phyloP scores from a whole-genome alignment of 2,329 filamentous ascomycete genomes.

The Cladobotryum protrusum region DNA sequence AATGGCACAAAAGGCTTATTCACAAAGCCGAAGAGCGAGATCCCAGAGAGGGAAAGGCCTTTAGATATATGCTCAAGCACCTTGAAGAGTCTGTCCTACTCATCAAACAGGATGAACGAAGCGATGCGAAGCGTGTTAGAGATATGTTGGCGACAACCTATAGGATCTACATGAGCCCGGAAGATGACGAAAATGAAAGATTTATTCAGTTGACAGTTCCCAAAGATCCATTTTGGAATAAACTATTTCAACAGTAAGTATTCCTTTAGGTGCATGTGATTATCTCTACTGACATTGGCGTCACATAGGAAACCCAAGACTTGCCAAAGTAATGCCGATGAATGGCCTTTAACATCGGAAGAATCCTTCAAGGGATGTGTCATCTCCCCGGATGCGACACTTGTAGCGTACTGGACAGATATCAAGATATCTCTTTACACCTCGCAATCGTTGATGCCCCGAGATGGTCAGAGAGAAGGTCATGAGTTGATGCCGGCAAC shows the following conservation, averaged over 20 bases:
- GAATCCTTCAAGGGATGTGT: slow-evolving; percentile 21
- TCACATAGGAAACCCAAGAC: background rate
- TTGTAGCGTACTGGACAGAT: slow-evolving; percentile 25
- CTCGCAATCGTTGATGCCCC: slow-evolving; percentile 14
- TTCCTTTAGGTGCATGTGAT: background rate
- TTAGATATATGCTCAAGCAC: slow-evolving; percentile 21
- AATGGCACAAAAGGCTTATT: slow-evolving; percentile 15
- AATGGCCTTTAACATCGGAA: slow-evolving; percentile 10
- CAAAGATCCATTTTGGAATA: background rate
- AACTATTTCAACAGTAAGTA: background rate
- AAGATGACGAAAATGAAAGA: background rate
- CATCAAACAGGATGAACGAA: background rate
- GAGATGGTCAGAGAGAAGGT: slow-evolving; percentile 3
- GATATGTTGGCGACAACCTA: background rate
- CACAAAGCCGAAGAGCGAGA: slow-evolving; percentile 14
- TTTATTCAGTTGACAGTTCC: background rate
- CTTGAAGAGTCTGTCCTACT: slow-evolving; percentile 16
- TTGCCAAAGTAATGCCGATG: slow-evolving; percentile 2
- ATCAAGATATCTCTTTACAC: slow-evolving; percentile 22
- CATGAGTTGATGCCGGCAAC: background rate
- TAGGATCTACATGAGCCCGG: slow-evolving; percentile 1
- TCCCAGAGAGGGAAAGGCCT: slow-evolving; percentile 17
- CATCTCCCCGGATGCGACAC: slow-evolving; percentile 21
- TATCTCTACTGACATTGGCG: slow-evolving; percentile 1
- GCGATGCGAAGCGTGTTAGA: background rate